Evolutionary conservation across 805 yeast genomes (phyloP).

Genomic region (Spathaspora hagerdaliae): DNA sequence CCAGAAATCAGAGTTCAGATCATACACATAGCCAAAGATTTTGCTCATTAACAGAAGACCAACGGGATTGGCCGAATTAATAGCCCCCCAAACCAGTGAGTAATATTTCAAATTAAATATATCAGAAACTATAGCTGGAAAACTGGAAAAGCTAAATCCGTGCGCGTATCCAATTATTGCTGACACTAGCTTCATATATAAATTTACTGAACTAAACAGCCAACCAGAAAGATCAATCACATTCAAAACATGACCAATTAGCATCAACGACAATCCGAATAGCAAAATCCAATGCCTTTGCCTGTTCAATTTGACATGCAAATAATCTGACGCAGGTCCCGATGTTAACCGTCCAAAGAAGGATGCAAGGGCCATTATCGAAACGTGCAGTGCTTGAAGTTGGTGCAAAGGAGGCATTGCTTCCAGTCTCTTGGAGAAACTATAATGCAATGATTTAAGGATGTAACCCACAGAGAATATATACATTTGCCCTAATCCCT

Average conservation of each 20-base stretch:
- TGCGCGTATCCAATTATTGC: slow-evolving; percentile 29
- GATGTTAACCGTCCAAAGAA: slow-evolving; percentile 28
- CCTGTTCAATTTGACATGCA: slow-evolving; percentile 17
- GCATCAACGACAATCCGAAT: slow-evolving; percentile 25
- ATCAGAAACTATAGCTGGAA: slow-evolving; percentile 31
- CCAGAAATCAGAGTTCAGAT: slow-evolving; percentile 17
- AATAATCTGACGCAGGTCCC: slow-evolving; percentile 28
- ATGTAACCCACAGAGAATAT: slow-evolving; percentile 31
- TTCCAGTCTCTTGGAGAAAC: slow-evolving; percentile 8
- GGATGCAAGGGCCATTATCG: slow-evolving; percentile 27
- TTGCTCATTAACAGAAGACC: slow-evolving; percentile 30
- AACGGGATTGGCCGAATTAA: slow-evolving; percentile 28
- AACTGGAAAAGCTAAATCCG: slow-evolving; percentile 31
- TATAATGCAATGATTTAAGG: slow-evolving; percentile 24
- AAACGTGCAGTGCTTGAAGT: slow-evolving; percentile 31
- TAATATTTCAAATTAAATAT: slow-evolving; percentile 29
- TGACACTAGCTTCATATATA: slow-evolving; percentile 20
- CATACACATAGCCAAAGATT: slow-evolving; percentile 28
- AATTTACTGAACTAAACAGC: slow-evolving; percentile 11
- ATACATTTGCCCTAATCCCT: slow-evolving; percentile 37
- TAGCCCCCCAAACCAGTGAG: slow-evolving; percentile 31
- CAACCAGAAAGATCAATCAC: slow-evolving; percentile 12
- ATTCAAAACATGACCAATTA: slow-evolving; percentile 22
- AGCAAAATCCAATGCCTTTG: slow-evolving; percentile 33
- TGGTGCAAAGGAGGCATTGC: slow-evolving; percentile 12